These are phyloP conservation scores for Penicillium decumbens DNA, from an alignment of 2,329 filamentous ascomycete species.

Conservation along the genomic window DNA sequence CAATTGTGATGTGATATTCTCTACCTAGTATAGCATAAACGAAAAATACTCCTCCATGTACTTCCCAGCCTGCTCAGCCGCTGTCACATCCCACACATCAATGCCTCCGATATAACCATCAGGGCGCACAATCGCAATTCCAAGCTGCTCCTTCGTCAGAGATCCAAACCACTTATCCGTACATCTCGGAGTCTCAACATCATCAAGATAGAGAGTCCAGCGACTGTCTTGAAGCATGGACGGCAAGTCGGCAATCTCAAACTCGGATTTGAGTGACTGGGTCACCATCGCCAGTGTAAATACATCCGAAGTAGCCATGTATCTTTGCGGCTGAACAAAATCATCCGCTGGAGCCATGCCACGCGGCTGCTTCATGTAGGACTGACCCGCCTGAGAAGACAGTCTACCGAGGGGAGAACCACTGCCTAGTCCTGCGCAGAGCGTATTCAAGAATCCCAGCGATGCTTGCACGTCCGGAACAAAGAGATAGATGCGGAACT, in stretches of 20 bases:
- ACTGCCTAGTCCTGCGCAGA: constrained; percentile 51
- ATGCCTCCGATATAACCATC: constrained; percentile 71
- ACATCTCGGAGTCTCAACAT: constrained; percentile 54
- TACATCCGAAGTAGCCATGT: constrained; percentile 62
- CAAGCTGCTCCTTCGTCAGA: constrained; percentile 54
- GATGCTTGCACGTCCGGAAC: constrained; percentile 57
- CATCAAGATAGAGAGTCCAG: constrained; percentile 70
- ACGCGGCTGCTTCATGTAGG: constrained; percentile 58
- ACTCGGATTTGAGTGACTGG: constrained; percentile 56
- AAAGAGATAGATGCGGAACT: constrained; percentile 72
- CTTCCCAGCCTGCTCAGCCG: constrained; percentile 32
- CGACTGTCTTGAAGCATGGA: constrained; percentile 58
- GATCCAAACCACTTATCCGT: constrained; percentile 66
- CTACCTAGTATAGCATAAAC: constrained; percentile 5
- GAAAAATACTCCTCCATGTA: constrained; percentile 52
- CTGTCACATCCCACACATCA: constrained; percentile 38
- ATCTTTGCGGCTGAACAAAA: constrained; percentile 63
- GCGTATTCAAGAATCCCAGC: constrained; percentile 54
- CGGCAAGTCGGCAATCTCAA: constrained; percentile 65
- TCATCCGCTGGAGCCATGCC: constrained; percentile 58
- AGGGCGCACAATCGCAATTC: constrained; percentile 64
- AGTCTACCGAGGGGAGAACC: constrained; percentile 53
- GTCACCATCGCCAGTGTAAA: constrained; percentile 69
- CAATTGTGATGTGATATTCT: too few relatives aligned
- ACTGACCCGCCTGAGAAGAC: constrained; percentile 56